Evolutionary conservation across 2,329 filamentous ascomycete species (phyloP).

Genomic region (Verticillium nonalfalfae): DNA sequence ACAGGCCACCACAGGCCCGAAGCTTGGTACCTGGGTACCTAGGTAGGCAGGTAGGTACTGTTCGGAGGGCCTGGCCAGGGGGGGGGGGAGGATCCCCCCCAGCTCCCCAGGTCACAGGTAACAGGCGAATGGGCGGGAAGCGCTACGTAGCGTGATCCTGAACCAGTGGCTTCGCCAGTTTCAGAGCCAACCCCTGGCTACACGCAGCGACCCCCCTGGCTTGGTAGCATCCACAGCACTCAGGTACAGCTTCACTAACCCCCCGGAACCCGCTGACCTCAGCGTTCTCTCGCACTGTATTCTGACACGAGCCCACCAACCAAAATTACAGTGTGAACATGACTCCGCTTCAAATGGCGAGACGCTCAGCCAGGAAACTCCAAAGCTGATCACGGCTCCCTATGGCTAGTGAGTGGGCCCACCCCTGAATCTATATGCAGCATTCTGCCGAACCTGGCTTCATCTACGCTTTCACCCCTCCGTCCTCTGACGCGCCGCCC

Average conservation of each 20-base stretch:
- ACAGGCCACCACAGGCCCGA: neutral
- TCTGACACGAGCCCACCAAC: neutral
- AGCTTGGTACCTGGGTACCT: too few species aligned
- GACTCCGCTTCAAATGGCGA: too few species aligned
- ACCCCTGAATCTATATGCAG: neutral
- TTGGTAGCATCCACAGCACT: neutral
- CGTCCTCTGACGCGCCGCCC: neutral
- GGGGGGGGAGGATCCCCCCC: too few species aligned
- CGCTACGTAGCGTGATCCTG: slow-evolving; percentile 3
- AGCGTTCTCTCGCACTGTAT: neutral
- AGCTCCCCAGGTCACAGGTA: neutral
- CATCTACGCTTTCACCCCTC: neutral
- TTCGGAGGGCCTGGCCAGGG: too few species aligned
- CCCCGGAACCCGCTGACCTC: neutral
- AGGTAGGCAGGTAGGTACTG: too few species aligned
- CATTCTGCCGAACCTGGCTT: neutral
- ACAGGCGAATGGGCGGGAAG: neutral
- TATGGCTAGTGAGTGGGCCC: neutral
- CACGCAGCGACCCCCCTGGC: neutral
- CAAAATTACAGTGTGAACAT: neutral
- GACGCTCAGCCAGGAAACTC: too few species aligned
- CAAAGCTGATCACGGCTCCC: neutral
- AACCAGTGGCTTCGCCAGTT: neutral
- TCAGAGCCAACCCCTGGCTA: slow-evolving; percentile 1
- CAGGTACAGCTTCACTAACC: neutral